Evolutionary conservation across 1,284 basidiomycete species (phyloP), one percentile per base, ranked within the genome.

Genomic region (Sanguinoderma infundibulare): DNA sequence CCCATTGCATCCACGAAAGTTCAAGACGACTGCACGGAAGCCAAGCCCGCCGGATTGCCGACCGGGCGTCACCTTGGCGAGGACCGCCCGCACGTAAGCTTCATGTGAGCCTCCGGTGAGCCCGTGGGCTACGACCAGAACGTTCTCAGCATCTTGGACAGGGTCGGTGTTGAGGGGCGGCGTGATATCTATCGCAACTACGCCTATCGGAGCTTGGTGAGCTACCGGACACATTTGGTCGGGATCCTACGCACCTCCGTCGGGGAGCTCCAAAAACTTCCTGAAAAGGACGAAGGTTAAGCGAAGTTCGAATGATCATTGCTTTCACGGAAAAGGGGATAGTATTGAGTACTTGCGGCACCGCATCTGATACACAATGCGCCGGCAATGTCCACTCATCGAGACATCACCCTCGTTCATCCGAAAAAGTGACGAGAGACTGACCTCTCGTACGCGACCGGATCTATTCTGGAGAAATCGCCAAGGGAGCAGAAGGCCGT

Each of bases 91-190:
- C 36, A 73, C 66, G 55, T 73, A 74, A 28, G 68, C 55, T 53
- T 74, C 73, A 56, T 74, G 69, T 20, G 73, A 74, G 35, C 71
- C 73, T 6, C 73, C 72, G 2, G 73, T 73, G 34, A 74, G 67
- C 3, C 73, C 73, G 63, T 73, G 73, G 9, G 68, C 62, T 14
- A 74, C 68, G 26, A 72, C 51, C 9, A 73, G 50, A 1, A 74
- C 61, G 24, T 65, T 63, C 46, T 72, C 71, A 4, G 35, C 59
- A 8, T 22, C 24, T n/a, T 59, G 20, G 17, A 54, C 42, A 7
- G 72, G 65, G 9, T 58, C 39, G 14, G 52, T 54, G 32, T 58
- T 30, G 20, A 69, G 52, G 3, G 72, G 68, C 15, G 72, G 73
- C 5, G 67, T 65, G 40, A 74, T 55, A 51, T 73, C 71, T n/a